phyloP scores from a whole-genome alignment of 2,329 filamentous ascomycete genomes.

The Myriosclerotinia duriaeana region DNA sequence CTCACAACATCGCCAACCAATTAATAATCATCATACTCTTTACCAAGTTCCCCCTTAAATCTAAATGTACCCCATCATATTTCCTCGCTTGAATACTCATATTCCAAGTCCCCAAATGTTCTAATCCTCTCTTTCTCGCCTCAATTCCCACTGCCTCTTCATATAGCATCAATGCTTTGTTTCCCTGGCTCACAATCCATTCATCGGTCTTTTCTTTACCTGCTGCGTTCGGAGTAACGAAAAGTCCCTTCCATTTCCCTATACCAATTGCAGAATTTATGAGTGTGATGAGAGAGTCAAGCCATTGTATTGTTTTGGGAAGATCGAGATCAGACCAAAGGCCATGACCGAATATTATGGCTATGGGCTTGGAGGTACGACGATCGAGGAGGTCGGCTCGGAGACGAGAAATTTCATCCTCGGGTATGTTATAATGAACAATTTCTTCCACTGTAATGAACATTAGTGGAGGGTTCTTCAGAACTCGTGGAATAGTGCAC shows the following conservation, averaged over 20 bases:
- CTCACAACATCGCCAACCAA: slow-evolving; percentile 42
- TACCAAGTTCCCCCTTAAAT: slow-evolving; percentile 49
- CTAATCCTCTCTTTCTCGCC: slow-evolving; percentile 42
- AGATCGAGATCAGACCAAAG: slow-evolving; percentile 50
- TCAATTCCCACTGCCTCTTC: slow-evolving; percentile 42
- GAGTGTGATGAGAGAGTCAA: slow-evolving; percentile 42
- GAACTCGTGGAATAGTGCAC: neutral
- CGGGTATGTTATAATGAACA: slow-evolving; percentile 46
- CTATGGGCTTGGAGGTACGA: slow-evolving; percentile 37
- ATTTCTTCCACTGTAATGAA: slow-evolving; percentile 44
- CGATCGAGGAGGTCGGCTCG: slow-evolving; percentile 40
- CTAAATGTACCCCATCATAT: slow-evolving; percentile 51
- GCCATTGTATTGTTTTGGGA: slow-evolving; percentile 45
- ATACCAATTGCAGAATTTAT: slow-evolving; percentile 32
- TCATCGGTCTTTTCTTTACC: slow-evolving; percentile 49
- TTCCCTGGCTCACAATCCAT: slow-evolving; percentile 49
- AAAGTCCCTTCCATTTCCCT: slow-evolving; percentile 33
- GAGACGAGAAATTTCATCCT: slow-evolving; percentile 45
- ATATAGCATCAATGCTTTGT: slow-evolving; percentile 49
- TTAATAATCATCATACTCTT: slow-evolving; percentile 53
- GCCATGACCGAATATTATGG: slow-evolving; percentile 49
- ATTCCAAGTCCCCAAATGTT: slow-evolving; percentile 52
- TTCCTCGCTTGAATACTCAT: slow-evolving; percentile 51
- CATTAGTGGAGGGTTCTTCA: neutral
- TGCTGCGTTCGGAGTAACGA: slow-evolving; percentile 49